A percentile compares a stretch with the other conserved stretches of the same genome.
Evolutionary conservation across 1,284 basidiomycete genomes (phyloP).

Genomic region (Tylopilus sp.): DNA sequence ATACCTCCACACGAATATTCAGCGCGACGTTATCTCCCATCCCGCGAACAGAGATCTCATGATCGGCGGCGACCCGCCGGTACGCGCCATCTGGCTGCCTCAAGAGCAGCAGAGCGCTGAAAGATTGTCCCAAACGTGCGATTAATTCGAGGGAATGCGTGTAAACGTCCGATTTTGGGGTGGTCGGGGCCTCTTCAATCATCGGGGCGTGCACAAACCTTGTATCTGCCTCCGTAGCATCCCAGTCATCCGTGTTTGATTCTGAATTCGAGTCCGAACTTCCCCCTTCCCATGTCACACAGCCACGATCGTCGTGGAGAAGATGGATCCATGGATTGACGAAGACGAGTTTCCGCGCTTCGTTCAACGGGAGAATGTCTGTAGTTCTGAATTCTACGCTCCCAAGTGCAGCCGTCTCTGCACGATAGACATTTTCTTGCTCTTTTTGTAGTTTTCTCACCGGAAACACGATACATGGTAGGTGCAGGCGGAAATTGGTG

Average conservation of each 20-base stretch:
- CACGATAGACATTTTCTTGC: background rate
- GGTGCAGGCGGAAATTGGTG: constrained; percentile 5
- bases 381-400: background rate
- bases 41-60: background rate
- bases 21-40: background rate
- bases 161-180: background rate
- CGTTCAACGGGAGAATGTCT: background rate
- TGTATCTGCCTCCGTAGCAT: background rate
- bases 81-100: constrained; percentile 2
- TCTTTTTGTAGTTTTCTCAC: background rate
- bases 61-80: constrained; percentile 4
- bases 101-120: background rate
- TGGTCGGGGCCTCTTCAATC: background rate
- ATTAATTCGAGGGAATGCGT: background rate
- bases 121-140: background rate
- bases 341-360: constrained; percentile 1
- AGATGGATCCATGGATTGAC: constrained; percentile 6
- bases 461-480: constrained; percentile 12
- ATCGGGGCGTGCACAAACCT: background rate
- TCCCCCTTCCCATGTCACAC: background rate
- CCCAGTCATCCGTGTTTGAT: no score
- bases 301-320: background rate
- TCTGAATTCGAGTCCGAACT: background rate
- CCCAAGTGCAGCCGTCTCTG: constrained; percentile 1
- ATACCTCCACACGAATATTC: constrained; percentile 5